These are phyloP conservation scores for Tetraselmis chui DNA, from an alignment of 139 green algal species.

Conservation along the genomic window DNA sequence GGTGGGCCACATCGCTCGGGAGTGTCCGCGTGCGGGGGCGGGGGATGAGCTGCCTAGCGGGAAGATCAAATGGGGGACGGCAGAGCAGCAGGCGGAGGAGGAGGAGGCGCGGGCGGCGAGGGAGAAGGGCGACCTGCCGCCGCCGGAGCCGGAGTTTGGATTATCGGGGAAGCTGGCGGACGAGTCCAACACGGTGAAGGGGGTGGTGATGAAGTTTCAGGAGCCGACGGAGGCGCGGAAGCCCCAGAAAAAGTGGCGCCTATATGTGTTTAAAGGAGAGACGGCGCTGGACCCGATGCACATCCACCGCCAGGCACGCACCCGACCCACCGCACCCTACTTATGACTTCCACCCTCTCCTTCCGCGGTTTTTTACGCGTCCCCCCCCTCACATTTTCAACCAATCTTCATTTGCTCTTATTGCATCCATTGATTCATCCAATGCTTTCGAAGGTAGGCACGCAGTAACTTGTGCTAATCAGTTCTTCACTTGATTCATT, in stretches of 20 bases:
- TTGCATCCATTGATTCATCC: too few relatives aligned
- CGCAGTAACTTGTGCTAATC: too few relatives aligned
- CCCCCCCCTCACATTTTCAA: not conserved
- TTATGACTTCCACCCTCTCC: not conserved
- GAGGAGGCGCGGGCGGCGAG: not conserved
- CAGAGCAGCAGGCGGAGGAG: not conserved
- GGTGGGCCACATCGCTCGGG: not conserved
- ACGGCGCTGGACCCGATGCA: constrained; percentile 48
- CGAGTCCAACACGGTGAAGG: constrained; percentile 75
- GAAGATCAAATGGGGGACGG: not conserved
- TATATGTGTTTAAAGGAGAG: constrained; percentile 91
- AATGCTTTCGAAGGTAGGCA: too few relatives aligned
- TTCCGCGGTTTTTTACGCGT: not conserved
- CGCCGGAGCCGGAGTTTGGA: constrained; percentile 59
- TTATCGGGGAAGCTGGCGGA: constrained; percentile 76
- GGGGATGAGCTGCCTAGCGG: not conserved
- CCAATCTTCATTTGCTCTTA: too few relatives aligned
- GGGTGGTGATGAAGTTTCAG: constrained; percentile 64
- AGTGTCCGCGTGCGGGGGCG: not conserved
- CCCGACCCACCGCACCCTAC: too few relatives aligned
- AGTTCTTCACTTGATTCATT: too few relatives aligned
- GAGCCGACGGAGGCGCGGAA: constrained; percentile 65
- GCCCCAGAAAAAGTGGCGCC: constrained; percentile 72
- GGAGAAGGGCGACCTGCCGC: not conserved
- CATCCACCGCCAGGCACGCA: constrained; percentile 44